A percentile compares a stretch with the other conserved stretches of the same genome.
These are phyloP conservation scores for Leishmania aethiopica DNA, from an alignment of 208 protist species.

Conservation along the genomic window DNA sequence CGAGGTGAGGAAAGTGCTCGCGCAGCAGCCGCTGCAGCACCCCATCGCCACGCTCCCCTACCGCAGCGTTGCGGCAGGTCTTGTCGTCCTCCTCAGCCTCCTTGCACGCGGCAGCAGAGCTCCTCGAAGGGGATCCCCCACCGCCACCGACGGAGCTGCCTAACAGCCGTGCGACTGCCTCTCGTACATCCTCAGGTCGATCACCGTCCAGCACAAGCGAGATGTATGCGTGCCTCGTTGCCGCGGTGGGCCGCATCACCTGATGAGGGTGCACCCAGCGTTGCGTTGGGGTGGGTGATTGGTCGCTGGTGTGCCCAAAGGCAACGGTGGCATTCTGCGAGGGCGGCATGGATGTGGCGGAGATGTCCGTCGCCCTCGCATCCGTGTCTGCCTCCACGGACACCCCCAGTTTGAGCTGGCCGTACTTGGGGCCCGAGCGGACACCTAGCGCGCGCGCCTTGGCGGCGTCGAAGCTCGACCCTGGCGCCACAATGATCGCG, in stretches of 20 bases:
- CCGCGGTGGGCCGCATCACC: constrained; percentile 57
- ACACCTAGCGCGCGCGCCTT: constrained; percentile 66
- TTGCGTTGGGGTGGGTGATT: neutral
- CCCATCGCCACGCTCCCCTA: neutral
- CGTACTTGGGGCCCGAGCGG: constrained; percentile 67
- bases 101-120: neutral
- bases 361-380: neutral
- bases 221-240: constrained; percentile 58
- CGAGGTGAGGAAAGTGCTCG: constrained; percentile 26
- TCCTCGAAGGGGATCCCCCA: neutral
- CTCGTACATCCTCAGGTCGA: constrained; percentile 39
- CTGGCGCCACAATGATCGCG: constrained; percentile 58
- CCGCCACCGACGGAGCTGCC: neutral
- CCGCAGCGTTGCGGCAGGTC: neutral
- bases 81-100: neutral
- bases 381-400: constrained; percentile 41
- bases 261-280: constrained; percentile 55
- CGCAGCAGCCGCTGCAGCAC: constrained; percentile 26
- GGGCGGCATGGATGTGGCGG: neutral
- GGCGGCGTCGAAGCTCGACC: constrained; percentile 49
- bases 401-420: constrained; percentile 63
- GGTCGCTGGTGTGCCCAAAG: neutral
- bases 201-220: constrained; percentile 83
- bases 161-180: constrained; percentile 46
- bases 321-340: neutral